phyloP scores from a whole-genome alignment of 2,329 filamentous ascomycete genomes.

The Monosporascus ibericus region DNA sequence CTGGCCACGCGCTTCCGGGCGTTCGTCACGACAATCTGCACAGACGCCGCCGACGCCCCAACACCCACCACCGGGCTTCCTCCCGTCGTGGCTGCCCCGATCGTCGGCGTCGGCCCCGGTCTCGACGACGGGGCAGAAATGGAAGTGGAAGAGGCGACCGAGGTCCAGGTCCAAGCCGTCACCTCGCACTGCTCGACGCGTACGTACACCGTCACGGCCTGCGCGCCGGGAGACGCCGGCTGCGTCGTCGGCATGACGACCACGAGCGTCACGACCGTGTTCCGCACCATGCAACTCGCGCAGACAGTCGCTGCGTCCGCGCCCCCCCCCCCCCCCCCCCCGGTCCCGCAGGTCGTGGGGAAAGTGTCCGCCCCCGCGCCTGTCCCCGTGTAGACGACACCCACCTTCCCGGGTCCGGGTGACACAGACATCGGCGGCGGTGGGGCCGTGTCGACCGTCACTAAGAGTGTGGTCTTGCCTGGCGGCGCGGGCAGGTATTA shows the following conservation, averaged over 20 bases:
- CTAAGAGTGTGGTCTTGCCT: not conserved
- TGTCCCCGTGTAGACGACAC: not conserved
- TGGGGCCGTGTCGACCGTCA: not conserved
- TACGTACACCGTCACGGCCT: slow-evolving; percentile 12
- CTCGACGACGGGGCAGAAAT: not conserved
- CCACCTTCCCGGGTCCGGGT: no score
- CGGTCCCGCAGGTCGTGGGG: not conserved
- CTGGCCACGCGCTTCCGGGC: slow-evolving; percentile 13
- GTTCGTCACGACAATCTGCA: slow-evolving; percentile 18
- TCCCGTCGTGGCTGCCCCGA: not conserved
- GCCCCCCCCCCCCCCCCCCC: not conserved
- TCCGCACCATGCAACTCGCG: slow-evolving; percentile 7
- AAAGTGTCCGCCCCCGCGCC: not conserved
- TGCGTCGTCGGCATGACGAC: slow-evolving; percentile 13
- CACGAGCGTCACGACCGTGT: slow-evolving; percentile 12
- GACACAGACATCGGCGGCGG: no score
- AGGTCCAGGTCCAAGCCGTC: not conserved
- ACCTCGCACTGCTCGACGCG: slow-evolving; percentile 12
- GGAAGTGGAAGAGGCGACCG: not conserved
- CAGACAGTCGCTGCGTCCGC: not conserved
- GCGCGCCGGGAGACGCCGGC: slow-evolving; percentile 14
- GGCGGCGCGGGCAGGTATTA: not conserved
- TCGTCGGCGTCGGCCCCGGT: not conserved
- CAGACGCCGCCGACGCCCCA: not conserved
- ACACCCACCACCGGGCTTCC: not conserved